These are phyloP conservation scores for Arctium lappa DNA, from an alignment of 129 eudicot species.

Conservation along the genomic window DNA sequence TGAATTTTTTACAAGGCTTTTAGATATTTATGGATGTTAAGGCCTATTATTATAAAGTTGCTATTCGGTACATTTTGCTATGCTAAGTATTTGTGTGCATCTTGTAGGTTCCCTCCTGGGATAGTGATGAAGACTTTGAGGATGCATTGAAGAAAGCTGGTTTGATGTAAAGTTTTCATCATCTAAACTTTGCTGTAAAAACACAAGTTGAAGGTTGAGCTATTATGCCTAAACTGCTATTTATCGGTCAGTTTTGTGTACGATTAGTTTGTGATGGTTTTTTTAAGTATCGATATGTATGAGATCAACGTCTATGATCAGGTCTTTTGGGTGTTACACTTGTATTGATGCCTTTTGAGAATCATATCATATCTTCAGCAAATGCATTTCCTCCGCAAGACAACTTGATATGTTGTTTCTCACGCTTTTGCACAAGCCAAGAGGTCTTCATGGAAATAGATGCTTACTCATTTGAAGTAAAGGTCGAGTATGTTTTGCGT, in stretches of 20 bases:
- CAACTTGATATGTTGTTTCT: not conserved
- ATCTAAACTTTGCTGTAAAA: not conserved
- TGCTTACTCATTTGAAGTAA: no score
- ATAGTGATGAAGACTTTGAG: conserved; percentile 50
- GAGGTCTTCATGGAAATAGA: no score
- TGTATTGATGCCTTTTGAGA: not conserved
- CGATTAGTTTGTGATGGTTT: not conserved
- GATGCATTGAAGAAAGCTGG: conserved; percentile 70
- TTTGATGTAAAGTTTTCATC: conserved; percentile 30
- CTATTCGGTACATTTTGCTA: not conserved
- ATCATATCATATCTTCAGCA: not conserved
- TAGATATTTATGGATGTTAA: not conserved
- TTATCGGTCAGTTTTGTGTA: not conserved
- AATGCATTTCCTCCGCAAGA: not conserved
- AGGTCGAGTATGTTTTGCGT: no score
- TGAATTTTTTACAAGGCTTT: not conserved
- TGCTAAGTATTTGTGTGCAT: not conserved
- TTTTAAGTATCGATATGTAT: not conserved
- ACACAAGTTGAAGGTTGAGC: not conserved
- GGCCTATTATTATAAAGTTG: not conserved
- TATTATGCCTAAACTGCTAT: not conserved
- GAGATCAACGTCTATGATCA: not conserved
- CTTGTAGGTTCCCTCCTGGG: conserved; percentile 67
- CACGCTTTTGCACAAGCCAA: not conserved
- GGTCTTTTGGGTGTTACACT: not conserved